A percentile compares a stretch with the other conserved stretches of the same genome.
phyloP scores from a whole-genome alignment of 2,329 filamentous ascomycete species.

The Verticillium longisporum region DNA sequence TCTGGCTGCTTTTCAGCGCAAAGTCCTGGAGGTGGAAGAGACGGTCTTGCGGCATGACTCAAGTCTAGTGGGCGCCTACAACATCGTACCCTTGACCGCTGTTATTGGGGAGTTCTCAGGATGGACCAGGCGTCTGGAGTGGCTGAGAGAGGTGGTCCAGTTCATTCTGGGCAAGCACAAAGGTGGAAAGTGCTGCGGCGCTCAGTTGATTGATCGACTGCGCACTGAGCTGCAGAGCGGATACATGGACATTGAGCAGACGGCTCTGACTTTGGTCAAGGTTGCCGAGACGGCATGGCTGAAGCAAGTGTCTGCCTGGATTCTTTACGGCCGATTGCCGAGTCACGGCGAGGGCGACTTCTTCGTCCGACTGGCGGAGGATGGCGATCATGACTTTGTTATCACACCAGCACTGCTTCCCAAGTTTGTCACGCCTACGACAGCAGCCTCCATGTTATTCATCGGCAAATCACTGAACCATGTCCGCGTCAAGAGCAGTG shows the following conservation, averaged over 20 bases:
- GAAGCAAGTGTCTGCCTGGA: conserved; percentile 83
- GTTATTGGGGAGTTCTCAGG: conserved; percentile 79
- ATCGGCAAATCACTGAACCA: conserved; percentile 86
- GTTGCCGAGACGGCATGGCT: conserved; percentile 88
- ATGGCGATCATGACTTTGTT: conserved; percentile 47
- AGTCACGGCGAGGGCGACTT: conserved; percentile 77
- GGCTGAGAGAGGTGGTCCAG: conserved; percentile 69
- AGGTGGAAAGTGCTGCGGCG: conserved; percentile 50
- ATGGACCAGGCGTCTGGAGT: conserved; percentile 79
- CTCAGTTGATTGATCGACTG: conserved; percentile 69
- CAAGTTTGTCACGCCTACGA: conserved; percentile 67
- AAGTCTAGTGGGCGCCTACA: conserved; percentile 78
- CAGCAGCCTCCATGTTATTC: conserved; percentile 80
- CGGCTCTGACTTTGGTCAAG: conserved; percentile 64
- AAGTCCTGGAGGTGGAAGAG: conserved; percentile 78
- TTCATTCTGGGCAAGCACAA: conserved; percentile 51
- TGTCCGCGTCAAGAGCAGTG: conserved; percentile 52
- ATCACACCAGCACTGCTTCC: conserved; percentile 60
- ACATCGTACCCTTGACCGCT: conserved; percentile 84
- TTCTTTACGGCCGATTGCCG: conserved; percentile 80
- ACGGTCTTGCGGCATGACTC: conserved; percentile 71
- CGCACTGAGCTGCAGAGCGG: conserved; percentile 76
- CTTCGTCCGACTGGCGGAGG: conserved; percentile 57
- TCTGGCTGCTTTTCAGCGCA: conserved; percentile 72
- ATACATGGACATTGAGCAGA: conserved; percentile 76